A percentile compares a stretch with the other conserved stretches of the same genome.
Conservation (phyloP, 1,284 basidiomycete genomes). For the Rhodotorula sp. region DNA sequence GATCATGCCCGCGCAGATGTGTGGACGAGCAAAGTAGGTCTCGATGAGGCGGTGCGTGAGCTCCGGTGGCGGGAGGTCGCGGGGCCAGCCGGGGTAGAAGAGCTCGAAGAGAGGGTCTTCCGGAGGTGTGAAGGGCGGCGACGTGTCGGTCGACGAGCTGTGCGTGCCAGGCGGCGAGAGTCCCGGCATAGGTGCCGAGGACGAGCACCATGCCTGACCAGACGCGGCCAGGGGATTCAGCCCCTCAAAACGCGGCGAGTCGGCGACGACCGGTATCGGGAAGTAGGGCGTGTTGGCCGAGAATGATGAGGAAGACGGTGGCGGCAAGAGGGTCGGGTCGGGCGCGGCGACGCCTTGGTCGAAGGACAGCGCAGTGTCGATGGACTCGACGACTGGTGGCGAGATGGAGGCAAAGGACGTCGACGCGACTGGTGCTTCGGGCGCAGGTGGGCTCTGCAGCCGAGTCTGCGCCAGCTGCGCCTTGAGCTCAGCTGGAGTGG, state of each 20-base stretch:
- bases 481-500: conserved; percentile 3
- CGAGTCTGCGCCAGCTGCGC: neutral
- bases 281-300: too few species aligned
- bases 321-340: too few species aligned
- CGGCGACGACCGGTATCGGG: too few species aligned
- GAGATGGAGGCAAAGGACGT: too few species aligned
- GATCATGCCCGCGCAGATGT: conserved; percentile 48
- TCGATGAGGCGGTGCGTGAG: conserved; percentile 40
- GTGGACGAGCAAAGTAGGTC: conserved; percentile 39
- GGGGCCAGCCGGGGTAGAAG: conserved; percentile 41
- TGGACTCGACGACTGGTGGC: too few species aligned
- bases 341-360: too few species aligned
- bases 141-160: neutral
- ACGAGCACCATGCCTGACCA: neutral
- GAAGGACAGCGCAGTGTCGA: too few species aligned
- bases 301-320: too few species aligned
- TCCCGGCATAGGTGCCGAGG: neutral
- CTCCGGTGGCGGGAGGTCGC: conserved; percentile 31
- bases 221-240: neutral
- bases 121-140: neutral
- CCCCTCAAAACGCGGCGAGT: too few species aligned
- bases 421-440: too few species aligned
- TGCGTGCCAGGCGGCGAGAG: neutral
- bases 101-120: conserved; percentile 22
- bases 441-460: neutral